Evolutionary conservation across 176 grass and related monocot species (phyloP).

Genomic region (Cymbopogon citratus): DNA sequence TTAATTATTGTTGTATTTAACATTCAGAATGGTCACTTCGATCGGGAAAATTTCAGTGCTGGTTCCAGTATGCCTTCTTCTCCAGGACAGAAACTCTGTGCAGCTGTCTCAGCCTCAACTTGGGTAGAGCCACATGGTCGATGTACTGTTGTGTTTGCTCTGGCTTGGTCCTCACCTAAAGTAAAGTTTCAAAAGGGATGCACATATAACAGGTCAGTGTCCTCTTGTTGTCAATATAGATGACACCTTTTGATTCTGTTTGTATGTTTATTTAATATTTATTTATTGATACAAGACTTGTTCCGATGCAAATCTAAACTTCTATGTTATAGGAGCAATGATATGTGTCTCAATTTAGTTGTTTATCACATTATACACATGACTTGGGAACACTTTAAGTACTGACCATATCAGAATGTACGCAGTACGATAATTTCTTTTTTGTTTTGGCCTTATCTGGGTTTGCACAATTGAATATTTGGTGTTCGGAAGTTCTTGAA

Average conservation of each 20-base stretch:
- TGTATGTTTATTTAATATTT: neutral
- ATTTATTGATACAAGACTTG: neutral
- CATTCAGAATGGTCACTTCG: slow-evolving; percentile 69
- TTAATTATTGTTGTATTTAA: neutral
- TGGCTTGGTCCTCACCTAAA: slow-evolving; percentile 95
- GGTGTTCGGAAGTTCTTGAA: neutral
- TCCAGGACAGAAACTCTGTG: slow-evolving; percentile 66
- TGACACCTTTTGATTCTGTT: neutral
- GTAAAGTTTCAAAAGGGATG: slow-evolving; percentile 97
- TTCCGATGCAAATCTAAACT: slow-evolving; percentile 6
- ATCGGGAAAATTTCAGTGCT: slow-evolving; percentile 58
- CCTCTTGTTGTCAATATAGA: slow-evolving; percentile 4
- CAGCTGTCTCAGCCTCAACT: slow-evolving; percentile 79
- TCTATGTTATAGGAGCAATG: neutral
- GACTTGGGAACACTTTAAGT: neutral
- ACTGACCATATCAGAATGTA: neutral
- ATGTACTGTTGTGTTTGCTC: slow-evolving; percentile 80
- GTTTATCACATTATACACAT: neutral
- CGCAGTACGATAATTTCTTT: neutral
- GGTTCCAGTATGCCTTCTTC: slow-evolving; percentile 67
- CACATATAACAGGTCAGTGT: slow-evolving; percentile 75
- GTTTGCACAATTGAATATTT: neutral
- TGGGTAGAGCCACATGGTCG: slow-evolving; percentile 95
- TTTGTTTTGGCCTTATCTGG: neutral
- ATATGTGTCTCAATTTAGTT: neutral